Evolutionary conservation across 2,329 filamentous ascomycete genomes (phyloP).

Genomic region (Paracoccidioides lutzii): DNA sequence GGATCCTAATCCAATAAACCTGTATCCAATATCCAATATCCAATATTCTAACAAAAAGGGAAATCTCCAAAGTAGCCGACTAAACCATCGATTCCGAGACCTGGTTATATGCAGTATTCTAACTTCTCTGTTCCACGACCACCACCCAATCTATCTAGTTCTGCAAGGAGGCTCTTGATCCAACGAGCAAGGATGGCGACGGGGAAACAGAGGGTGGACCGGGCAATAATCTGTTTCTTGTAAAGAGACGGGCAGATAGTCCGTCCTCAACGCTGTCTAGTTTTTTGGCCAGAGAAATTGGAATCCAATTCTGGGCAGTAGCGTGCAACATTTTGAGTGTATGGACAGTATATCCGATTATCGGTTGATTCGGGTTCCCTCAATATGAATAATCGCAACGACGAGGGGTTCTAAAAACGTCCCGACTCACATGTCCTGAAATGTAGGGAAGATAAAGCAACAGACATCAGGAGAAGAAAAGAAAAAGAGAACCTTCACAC

Average conservation of each 20-base stretch:
- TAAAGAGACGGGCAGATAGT: neutral
- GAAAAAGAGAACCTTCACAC: neutral
- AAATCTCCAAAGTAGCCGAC: constrained; percentile 51
- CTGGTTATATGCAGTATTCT: constrained; percentile 49
- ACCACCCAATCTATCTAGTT: constrained; percentile 36
- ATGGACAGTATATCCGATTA: constrained; percentile 23
- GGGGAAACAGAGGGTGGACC: constrained; percentile 13
- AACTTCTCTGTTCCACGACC: constrained; percentile 37
- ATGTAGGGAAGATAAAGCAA: neutral
- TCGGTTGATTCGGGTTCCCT: constrained; percentile 51
- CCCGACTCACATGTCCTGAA: constrained; percentile 39
- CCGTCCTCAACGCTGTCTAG: neutral
- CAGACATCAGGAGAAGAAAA: neutral
- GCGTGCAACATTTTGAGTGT: neutral
- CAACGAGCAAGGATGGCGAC: constrained; percentile 31
- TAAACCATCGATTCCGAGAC: constrained; percentile 48
- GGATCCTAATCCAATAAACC: constrained; percentile 57
- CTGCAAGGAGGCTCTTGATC: constrained; percentile 37
- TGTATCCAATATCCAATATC: constrained; percentile 51
- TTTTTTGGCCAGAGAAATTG: constrained; percentile 3
- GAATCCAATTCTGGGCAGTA: neutral
- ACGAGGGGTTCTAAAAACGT: constrained; percentile 49
- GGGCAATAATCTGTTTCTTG: neutral
- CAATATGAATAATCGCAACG: constrained; percentile 46
- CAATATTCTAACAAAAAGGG: constrained; percentile 63